These are phyloP conservation scores for Penicillium polonicum DNA, from an alignment of 2,329 filamentous ascomycete species.

Conservation along the genomic window DNA sequence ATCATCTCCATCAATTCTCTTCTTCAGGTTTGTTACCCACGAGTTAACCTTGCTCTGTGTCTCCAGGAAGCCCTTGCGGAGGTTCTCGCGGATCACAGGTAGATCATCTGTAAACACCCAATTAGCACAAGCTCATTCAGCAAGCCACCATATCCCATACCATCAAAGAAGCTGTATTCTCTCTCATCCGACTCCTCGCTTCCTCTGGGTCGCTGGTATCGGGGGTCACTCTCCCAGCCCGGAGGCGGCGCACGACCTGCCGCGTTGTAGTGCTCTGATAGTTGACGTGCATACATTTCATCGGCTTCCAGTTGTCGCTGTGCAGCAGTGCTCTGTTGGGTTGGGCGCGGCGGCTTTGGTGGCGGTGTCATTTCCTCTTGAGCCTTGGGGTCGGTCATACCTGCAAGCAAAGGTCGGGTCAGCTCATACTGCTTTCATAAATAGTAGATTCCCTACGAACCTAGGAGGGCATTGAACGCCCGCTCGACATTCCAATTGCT, in stretches of 20 bases:
- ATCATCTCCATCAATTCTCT: constrained; percentile 87
- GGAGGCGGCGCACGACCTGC: constrained; percentile 34
- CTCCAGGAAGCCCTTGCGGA: constrained; percentile 91
- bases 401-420: constrained; percentile 40
- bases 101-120: constrained; percentile 67
- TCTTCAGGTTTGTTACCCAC: constrained; percentile 89
- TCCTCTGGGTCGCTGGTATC: constrained; percentile 49
- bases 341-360: constrained; percentile 75
- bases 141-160: constrained; percentile 36
- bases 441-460: constrained; percentile 47
- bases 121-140: constrained; percentile 13
- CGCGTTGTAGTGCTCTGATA: constrained; percentile 82
- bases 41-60: constrained; percentile 90
- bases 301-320: constrained; percentile 85
- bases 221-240: constrained; percentile 31
- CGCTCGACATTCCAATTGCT: constrained; percentile 86
- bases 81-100: constrained; percentile 86
- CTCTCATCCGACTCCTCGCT: constrained; percentile 64
- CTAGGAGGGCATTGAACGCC: constrained; percentile 90
- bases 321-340: constrained; percentile 55
- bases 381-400: constrained; percentile 80
- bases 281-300: constrained; percentile 85
- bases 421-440: background rate
- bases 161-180: constrained; percentile 88
- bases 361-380: constrained; percentile 62